These are phyloP conservation scores for Penicillium coprophilum DNA, from an alignment of 495 filamentous ascomycete genomes.

Conservation along the genomic window DNA sequence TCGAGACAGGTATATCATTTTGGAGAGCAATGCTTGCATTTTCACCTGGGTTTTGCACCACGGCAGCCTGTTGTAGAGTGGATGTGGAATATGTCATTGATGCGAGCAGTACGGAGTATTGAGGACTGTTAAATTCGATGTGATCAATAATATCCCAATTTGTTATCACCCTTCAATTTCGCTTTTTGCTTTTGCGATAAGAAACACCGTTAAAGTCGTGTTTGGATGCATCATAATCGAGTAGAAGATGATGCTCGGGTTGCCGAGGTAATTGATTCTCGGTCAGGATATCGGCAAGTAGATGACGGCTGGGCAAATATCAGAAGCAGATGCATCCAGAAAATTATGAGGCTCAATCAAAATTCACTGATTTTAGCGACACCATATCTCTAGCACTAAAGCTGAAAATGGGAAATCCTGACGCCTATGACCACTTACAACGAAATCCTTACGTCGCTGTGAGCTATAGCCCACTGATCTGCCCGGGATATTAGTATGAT, in stretches of 20 bases:
- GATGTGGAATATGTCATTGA: constrained; percentile 13
- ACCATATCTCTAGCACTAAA: no score
- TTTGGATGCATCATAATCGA: not conserved
- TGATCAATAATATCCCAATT: not conserved
- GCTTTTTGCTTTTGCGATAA: not conserved
- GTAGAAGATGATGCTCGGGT: not conserved
- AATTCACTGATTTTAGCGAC: no score
- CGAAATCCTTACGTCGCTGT: no score
- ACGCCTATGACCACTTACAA: no score
- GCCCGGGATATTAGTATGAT: no score
- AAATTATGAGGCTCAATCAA: no score
- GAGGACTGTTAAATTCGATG: not conserved
- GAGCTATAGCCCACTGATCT: no score
- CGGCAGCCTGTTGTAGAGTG: constrained; percentile 17
- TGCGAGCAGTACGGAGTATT: not conserved
- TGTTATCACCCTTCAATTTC: not conserved
- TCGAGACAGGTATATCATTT: constrained; percentile 14
- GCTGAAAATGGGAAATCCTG: no score
- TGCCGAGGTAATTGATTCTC: constrained; percentile 8
- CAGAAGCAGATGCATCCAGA: no score
- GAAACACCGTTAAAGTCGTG: not conserved
- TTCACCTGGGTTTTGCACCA: constrained; percentile 23
- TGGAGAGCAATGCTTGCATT: constrained; percentile 14
- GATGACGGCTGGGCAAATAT: not conserved
- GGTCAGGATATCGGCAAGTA: constrained; percentile 7